phyloP scores from a whole-genome alignment of 352 stramenopile genomes.

The Phytophthora pseudosyringae region DNA sequence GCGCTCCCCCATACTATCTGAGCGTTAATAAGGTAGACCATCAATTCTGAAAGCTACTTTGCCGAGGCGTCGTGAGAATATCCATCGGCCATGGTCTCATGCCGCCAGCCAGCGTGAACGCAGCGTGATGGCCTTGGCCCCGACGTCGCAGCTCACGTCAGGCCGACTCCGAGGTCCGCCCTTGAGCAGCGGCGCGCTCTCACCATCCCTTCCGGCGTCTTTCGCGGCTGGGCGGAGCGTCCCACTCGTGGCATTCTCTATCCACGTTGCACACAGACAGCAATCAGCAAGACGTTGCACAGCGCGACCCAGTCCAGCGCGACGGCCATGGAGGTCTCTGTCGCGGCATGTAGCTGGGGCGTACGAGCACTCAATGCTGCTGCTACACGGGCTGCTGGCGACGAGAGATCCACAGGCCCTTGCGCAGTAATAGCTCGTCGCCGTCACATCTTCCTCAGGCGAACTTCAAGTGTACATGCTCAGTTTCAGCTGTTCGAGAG shows the following conservation, averaged over 20 bases:
- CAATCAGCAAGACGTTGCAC: slow-evolving; percentile 15
- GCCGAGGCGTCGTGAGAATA: slow-evolving; percentile 1
- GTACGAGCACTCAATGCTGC: not conserved
- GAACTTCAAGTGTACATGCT: slow-evolving; percentile 23
- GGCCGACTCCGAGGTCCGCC: slow-evolving; percentile 10
- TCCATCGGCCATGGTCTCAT: not conserved
- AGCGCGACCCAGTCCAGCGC: not conserved
- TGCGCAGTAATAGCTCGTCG: not conserved
- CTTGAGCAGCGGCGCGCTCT: no score
- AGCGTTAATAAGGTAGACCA: slow-evolving; percentile 16
- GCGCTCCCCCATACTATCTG: slow-evolving; percentile 1
- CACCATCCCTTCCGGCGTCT: no score
- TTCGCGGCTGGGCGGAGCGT: not conserved
- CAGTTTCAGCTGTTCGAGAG: slow-evolving; percentile 13
- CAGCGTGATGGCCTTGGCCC: not conserved
- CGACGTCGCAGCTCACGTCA: slow-evolving; percentile 14
- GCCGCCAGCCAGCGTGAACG: not conserved
- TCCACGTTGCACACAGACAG: slow-evolving; percentile 21
- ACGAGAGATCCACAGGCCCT: not conserved
- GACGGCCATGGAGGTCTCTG: not conserved
- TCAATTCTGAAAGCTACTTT: not conserved
- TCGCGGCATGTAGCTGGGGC: not conserved
- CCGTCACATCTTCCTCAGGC: not conserved
- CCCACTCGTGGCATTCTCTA: slow-evolving; percentile 20
- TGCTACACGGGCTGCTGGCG: not conserved